phyloP scores from a whole-genome alignment of 345 rosid species.

The Limnanthes douglasii region DNA sequence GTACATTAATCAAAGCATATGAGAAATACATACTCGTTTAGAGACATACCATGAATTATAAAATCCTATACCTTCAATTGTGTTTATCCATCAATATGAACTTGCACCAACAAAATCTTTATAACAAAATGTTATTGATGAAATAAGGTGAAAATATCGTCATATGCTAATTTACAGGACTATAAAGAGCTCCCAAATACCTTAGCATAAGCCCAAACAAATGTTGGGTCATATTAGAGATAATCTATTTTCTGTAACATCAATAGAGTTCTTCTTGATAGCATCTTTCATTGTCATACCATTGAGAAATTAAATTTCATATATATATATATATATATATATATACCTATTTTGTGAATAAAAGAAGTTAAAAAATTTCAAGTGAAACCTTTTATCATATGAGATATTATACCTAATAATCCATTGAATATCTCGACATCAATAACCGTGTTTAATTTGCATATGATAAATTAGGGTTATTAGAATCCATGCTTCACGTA shows the following conservation, averaged over 20 bases:
- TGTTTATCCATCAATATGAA: conserved; percentile 97
- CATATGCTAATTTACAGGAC: too few species aligned
- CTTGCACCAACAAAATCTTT: conserved; percentile 18
- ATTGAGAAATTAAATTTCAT: conserved; percentile 35
- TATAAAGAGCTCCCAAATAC: too few species aligned
- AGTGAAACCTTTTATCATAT: conserved; percentile 75
- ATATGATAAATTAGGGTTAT: too few species aligned
- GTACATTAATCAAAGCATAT: too few species aligned
- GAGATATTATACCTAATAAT: too few species aligned
- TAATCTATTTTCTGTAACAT: conserved; percentile 42
- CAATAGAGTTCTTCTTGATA: conserved; percentile 39
- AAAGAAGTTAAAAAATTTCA: conserved; percentile 2
- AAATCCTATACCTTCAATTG: conserved; percentile 45
- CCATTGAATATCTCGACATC: too few species aligned
- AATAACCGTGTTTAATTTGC: too few species aligned
- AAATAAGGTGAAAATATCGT: too few species aligned
- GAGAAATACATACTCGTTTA: too few species aligned
- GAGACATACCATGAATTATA: background rate
- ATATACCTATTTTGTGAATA: conserved; percentile 1
- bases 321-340: too few species aligned
- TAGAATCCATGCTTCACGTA: too few species aligned
- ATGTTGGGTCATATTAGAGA: conserved; percentile 63
- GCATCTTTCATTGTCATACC: conserved; percentile 72
- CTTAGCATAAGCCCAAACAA: conserved; percentile 93
- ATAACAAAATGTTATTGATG: too few species aligned